Evolutionary conservation across 768 basidiomycete genomes (phyloP).

Genomic region (Suillus discolor): DNA sequence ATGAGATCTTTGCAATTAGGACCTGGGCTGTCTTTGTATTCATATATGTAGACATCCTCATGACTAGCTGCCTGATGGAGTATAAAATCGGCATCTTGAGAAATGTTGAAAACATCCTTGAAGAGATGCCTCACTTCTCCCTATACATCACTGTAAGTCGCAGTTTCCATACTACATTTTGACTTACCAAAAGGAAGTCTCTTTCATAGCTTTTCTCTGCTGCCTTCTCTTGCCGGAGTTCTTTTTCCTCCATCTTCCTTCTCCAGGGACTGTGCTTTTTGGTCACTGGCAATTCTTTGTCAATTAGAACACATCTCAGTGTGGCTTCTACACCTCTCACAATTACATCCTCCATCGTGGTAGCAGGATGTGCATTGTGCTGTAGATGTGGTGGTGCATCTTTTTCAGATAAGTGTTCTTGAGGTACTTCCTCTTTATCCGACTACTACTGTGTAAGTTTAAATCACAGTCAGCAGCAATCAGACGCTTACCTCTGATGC

Average conservation of each 20-base stretch:
- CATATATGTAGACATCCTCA: conserved; percentile 10
- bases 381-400: background rate
- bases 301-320: background rate
- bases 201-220: conserved; percentile 5
- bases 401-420: background rate
- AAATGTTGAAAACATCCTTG: conserved; percentile 13
- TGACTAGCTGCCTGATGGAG: background rate
- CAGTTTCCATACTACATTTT: background rate
- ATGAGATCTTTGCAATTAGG: conserved; percentile 1
- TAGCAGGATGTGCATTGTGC: background rate
- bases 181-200: conserved; percentile 13
- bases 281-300: background rate
- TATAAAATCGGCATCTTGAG: conserved; percentile 13
- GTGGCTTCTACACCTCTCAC: too few species aligned
- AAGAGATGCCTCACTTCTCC: background rate
- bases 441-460: background rate
- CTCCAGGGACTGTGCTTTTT: background rate
- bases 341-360: background rate
- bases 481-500: background rate
- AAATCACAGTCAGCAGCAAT: background rate
- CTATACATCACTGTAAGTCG: background rate
- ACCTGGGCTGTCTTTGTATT: conserved; percentile 13
- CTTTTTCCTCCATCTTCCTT: background rate
- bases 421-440: background rate
- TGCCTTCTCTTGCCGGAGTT: background rate